These are phyloP conservation scores for Zygosaccharomyces pseudobailii DNA, from an alignment of 1,139 yeast genomes.

Conservation along the genomic window DNA sequence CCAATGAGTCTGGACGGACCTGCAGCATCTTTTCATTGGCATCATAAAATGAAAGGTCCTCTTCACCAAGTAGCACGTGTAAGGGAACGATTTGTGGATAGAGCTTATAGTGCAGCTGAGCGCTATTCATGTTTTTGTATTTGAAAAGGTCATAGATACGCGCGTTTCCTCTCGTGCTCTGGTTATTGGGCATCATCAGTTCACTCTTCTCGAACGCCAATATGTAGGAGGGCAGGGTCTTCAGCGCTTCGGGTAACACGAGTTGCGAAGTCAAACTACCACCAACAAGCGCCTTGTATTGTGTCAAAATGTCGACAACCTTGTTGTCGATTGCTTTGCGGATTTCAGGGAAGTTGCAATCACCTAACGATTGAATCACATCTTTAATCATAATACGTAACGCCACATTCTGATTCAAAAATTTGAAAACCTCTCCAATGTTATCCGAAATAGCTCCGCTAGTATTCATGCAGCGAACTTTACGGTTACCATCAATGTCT, in stretches of 20 bases:
- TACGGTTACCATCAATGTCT: slow-evolving; percentile 65
- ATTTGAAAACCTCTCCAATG: slow-evolving; percentile 67
- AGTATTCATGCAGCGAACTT: slow-evolving; percentile 78
- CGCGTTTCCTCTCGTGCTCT: slow-evolving; percentile 48
- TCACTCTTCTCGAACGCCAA: slow-evolving; percentile 65
- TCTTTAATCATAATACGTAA: slow-evolving; percentile 71
- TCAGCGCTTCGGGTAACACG: slow-evolving; percentile 76
- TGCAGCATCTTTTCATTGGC: slow-evolving; percentile 46
- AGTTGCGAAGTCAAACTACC: slow-evolving; percentile 55
- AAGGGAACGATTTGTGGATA: slow-evolving; percentile 80
- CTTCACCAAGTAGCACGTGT: slow-evolving; percentile 53
- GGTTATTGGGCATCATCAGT: slow-evolving; percentile 51
- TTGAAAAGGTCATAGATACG: slow-evolving; percentile 57
- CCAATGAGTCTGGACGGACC: slow-evolving; percentile 36
- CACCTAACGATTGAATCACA: slow-evolving; percentile 56
- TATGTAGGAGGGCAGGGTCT: slow-evolving; percentile 63
- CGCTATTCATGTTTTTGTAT: slow-evolving; percentile 53
- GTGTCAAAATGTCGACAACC: slow-evolving; percentile 68
- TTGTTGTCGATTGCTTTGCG: slow-evolving; percentile 61
- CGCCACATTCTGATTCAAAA: slow-evolving; percentile 80
- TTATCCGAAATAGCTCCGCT: slow-evolving; percentile 79
- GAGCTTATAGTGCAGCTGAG: slow-evolving; percentile 56
- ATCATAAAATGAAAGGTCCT: slow-evolving; percentile 47
- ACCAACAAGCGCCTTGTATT: slow-evolving; percentile 57
- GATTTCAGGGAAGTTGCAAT: slow-evolving; percentile 56